phyloP scores from a whole-genome alignment of 139 green algal genomes.

The Haematococcus sp. region DNA sequence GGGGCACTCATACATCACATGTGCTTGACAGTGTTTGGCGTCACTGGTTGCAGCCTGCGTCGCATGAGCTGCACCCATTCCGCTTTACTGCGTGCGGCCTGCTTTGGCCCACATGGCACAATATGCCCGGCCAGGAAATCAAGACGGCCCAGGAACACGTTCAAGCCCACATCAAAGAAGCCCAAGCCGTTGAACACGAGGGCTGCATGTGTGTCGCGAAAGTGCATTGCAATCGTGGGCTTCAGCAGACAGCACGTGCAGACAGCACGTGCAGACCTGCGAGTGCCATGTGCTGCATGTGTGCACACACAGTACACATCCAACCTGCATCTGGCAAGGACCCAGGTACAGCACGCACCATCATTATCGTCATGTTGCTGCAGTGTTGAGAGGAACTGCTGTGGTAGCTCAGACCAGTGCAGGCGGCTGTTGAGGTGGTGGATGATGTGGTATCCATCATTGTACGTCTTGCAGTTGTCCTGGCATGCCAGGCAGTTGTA shows the following conservation, averaged over 20 bases:
- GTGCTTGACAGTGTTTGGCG: neutral
- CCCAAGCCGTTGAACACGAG: constrained; percentile 63
- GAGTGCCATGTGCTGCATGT: too few relatives aligned
- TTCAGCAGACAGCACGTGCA: too few relatives aligned
- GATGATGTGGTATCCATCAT: constrained; percentile 90
- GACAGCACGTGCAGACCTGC: too few relatives aligned
- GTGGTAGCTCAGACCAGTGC: constrained; percentile 82
- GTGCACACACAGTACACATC: neutral
- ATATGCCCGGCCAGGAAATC: constrained; percentile 40
- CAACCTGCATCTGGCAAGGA: neutral
- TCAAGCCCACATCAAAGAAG: constrained; percentile 75
- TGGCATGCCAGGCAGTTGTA: constrained; percentile 80
- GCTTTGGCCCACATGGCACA: constrained; percentile 44
- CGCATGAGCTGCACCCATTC: constrained; percentile 37
- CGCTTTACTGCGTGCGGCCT: constrained; percentile 18
- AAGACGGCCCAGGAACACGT: constrained; percentile 55
- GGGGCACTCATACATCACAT: too few relatives aligned
- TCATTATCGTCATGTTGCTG: constrained; percentile 59
- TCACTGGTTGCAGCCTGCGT: constrained; percentile 27
- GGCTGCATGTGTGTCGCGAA: constrained; percentile 21
- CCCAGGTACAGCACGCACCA: constrained; percentile 26
- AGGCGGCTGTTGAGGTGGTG: constrained; percentile 84
- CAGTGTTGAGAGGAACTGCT: constrained; percentile 56
- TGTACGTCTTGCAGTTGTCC: constrained; percentile 84
- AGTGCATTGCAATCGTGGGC: neutral